phyloP scores from a whole-genome alignment of 139 green algal genomes.

The Picochlorum sp. region DNA sequence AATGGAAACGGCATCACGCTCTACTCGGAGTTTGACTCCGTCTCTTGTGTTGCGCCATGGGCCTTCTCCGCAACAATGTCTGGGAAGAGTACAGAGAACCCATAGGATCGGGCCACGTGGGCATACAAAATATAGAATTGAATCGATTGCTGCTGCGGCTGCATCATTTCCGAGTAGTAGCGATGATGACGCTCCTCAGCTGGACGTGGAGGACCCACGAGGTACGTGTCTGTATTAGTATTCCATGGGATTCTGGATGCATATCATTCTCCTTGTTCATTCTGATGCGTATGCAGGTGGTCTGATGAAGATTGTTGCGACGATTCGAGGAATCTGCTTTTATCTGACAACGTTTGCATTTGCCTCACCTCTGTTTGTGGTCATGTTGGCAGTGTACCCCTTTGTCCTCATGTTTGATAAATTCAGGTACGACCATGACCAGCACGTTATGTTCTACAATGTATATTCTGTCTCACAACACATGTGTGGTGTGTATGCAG shows the following conservation, averaged over 20 bases:
- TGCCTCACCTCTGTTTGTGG: conserved; percentile 73
- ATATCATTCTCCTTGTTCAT: too few species aligned
- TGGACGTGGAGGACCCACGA: background rate
- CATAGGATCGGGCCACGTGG: too few species aligned
- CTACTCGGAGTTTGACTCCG: too few species aligned
- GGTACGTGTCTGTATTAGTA: background rate
- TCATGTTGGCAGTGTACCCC: conserved; percentile 71
- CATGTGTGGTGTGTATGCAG: conserved; percentile 11
- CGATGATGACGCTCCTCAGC: background rate
- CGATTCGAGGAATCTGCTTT: conserved; percentile 54
- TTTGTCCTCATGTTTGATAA: conserved; percentile 75
- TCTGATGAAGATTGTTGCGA: conserved; percentile 21
- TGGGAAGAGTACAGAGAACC: too few species aligned
- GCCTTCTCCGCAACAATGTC: too few species aligned
- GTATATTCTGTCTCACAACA: too few species aligned
- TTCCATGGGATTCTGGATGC: too few species aligned
- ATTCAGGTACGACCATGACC: conserved; percentile 11
- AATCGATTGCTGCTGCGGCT: background rate
- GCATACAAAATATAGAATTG: too few species aligned
- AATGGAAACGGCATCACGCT: too few species aligned
- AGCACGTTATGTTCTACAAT: too few species aligned
- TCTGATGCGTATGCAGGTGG: background rate
- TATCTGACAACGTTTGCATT: conserved; percentile 67
- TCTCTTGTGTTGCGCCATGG: too few species aligned
- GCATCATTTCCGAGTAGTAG: background rate